These are phyloP conservation scores for Solanum tarijense DNA, from an alignment of 257 asterid genomes.

Conservation along the genomic window DNA sequence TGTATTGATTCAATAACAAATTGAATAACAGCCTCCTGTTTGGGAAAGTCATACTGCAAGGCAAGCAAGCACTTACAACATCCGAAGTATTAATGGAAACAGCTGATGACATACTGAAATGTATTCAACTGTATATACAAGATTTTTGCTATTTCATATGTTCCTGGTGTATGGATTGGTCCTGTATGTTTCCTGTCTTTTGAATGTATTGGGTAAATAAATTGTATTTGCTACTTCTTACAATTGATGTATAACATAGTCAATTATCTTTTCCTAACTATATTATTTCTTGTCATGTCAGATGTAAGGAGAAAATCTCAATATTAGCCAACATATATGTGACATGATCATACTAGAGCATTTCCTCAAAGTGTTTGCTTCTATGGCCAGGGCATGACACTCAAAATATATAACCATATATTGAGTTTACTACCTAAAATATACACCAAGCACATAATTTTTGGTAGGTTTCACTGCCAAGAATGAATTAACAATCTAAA, in stretches of 20 bases:
- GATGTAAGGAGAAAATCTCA: background rate
- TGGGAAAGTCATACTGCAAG: conserved; percentile 90
- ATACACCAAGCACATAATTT: background rate
- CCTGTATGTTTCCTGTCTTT: background rate
- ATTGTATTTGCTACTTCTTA: background rate
- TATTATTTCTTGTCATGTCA: background rate
- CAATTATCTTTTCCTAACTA: background rate
- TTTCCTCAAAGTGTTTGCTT: background rate
- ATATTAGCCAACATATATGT: background rate
- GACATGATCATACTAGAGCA: background rate
- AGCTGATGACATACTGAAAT: background rate
- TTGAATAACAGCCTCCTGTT: conserved; percentile 81
- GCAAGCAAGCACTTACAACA: background rate
- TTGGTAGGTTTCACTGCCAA: background rate
- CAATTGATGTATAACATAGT: background rate
- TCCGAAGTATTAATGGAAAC: background rate
- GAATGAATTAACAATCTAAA: background rate
- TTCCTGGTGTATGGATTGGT: background rate
- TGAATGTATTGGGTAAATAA: background rate
- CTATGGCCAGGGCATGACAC: background rate
- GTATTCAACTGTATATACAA: background rate
- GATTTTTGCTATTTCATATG: background rate
- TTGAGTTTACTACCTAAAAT: background rate
- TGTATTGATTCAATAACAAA: conserved; percentile 92
- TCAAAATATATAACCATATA: background rate